These are phyloP conservation scores for Arabidopsis hybrid DNA, from an alignment of 441 rosid genomes.

Conservation along the genomic window DNA sequence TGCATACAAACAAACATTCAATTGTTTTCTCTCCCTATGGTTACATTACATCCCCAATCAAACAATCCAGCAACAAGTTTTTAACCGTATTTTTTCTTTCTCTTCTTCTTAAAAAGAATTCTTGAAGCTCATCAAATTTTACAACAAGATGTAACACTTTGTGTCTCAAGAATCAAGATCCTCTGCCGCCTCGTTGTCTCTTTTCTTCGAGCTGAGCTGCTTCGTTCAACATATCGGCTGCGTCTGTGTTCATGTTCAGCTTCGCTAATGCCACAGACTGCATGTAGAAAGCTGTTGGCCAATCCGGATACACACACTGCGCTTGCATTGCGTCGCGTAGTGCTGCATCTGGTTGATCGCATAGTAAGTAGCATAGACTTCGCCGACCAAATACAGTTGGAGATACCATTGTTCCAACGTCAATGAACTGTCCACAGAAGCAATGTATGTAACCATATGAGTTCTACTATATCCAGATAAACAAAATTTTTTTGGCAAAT, in stretches of 20 bases:
- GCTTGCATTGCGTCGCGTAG: slow-evolving; percentile 99
- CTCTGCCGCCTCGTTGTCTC: slow-evolving; percentile 68
- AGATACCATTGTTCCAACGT: slow-evolving; percentile 88
- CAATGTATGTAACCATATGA: neutral
- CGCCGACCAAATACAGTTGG: slow-evolving; percentile 91
- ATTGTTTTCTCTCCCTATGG: slow-evolving; percentile 20
- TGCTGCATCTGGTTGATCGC: slow-evolving; percentile 92
- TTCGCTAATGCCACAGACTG: slow-evolving; percentile 94
- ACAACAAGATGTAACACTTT: slow-evolving; percentile 20
- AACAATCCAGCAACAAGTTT: slow-evolving; percentile 39
- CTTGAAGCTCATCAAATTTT: slow-evolving; percentile 33
- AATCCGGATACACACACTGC: slow-evolving; percentile 87
- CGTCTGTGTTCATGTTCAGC: slow-evolving; percentile 95
- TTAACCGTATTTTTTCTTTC: neutral
- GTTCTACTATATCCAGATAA: slow-evolving; percentile 7
- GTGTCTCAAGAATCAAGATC: slow-evolving; percentile 47
- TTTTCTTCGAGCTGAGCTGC: slow-evolving; percentile 90
- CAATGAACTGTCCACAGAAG: slow-evolving; percentile 63
- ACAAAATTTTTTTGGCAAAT: neutral
- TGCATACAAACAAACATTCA: slow-evolving; percentile 41
- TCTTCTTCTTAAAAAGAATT: slow-evolving; percentile 14
- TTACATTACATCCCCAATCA: slow-evolving; percentile 44
- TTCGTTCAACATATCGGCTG: slow-evolving; percentile 94
- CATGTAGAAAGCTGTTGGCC: slow-evolving; percentile 99
- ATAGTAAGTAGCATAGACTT: slow-evolving; percentile 86